Conservation (phyloP, 306 rosid genomes). For the Senna siamea region DNA sequence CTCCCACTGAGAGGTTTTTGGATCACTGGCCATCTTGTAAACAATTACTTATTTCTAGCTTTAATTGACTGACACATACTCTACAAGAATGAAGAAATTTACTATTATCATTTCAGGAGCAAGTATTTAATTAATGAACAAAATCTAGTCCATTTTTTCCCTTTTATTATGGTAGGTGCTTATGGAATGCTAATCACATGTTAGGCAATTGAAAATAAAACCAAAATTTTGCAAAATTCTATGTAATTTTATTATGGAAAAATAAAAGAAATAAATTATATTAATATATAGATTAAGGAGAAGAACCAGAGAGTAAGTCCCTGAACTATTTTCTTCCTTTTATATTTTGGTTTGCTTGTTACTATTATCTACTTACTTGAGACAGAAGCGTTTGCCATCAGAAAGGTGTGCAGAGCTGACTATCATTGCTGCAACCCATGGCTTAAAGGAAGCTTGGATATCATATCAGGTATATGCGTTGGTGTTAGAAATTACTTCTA, state of each 20-base stretch:
- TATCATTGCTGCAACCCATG: constrained; percentile 88
- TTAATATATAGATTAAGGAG: constrained; percentile 10
- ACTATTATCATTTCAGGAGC: background rate
- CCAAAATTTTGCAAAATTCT: background rate
- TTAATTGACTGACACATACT: background rate
- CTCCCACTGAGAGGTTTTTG: too few relatives aligned
- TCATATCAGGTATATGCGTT: constrained; percentile 74
- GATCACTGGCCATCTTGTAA: too few relatives aligned
- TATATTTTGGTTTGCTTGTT: constrained; percentile 24
- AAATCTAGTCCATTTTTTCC: constrained; percentile 3
- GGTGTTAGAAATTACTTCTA: constrained; percentile 25
- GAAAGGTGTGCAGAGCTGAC: constrained; percentile 91
- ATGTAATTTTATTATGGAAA: constrained; percentile 2
- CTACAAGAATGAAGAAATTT: constrained; percentile 27
- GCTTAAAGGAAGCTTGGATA: constrained; percentile 96
- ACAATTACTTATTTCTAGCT: constrained; percentile 5
- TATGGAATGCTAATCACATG: constrained; percentile 30
- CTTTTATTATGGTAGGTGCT: constrained; percentile 6
- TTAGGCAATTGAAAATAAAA: constrained; percentile 27
- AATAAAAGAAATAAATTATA: background rate
- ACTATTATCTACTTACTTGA: constrained; percentile 18
- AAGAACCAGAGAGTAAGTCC: constrained; percentile 19
- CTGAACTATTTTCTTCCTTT: background rate
- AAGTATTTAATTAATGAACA: constrained; percentile 19
- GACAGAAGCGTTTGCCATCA: constrained; percentile 80